These are phyloP conservation scores for Lasiosphaeriaceae sp. DNA, from an alignment of 495 filamentous ascomycete genomes.

Conservation along the genomic window DNA sequence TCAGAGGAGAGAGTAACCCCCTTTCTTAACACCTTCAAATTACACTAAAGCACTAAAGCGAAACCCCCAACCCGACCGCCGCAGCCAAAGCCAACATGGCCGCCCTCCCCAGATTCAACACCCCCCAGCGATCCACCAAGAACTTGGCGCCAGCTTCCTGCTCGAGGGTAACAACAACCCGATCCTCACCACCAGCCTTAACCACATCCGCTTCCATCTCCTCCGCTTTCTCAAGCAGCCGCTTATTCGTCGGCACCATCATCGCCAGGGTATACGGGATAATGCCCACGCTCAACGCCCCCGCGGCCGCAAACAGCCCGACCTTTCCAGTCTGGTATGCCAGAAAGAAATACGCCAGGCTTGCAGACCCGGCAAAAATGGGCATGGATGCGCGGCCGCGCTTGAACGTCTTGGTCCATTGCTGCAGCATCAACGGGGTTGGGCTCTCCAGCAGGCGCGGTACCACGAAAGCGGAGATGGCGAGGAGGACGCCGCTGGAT, in stretches of 20 bases:
- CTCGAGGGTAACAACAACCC: slow-evolving; percentile 4
- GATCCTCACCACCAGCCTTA: background rate
- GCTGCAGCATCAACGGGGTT: slow-evolving; percentile 44
- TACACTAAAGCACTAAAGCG: slow-evolving; percentile 3
- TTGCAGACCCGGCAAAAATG: slow-evolving; percentile 24
- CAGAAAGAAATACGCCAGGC: slow-evolving; percentile 41
- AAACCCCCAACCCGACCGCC: slow-evolving; percentile 15
- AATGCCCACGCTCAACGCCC: slow-evolving; percentile 36
- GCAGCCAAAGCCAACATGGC: slow-evolving; percentile 21
- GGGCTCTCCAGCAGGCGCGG: slow-evolving; percentile 53
- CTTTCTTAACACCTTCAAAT: background rate
- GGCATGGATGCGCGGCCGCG: slow-evolving; percentile 34
- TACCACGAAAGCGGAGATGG: slow-evolving; percentile 39
- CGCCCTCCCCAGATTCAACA: slow-evolving; percentile 47
- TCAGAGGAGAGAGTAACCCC: background rate
- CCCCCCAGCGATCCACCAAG: slow-evolving; percentile 54
- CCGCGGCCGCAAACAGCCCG: slow-evolving; percentile 40
- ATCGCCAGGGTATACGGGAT: slow-evolving; percentile 48
- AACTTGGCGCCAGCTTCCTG: slow-evolving; percentile 32
- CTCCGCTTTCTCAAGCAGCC: slow-evolving; percentile 32
- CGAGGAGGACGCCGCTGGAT: slow-evolving; percentile 37
- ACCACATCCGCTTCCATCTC: slow-evolving; percentile 13
- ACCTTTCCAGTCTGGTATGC: slow-evolving; percentile 19
- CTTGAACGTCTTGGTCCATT: slow-evolving; percentile 42
- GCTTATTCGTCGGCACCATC: slow-evolving; percentile 42